These are phyloP conservation scores for Ceratopteris richardii DNA, from an alignment of 75 land plant species.

Conservation along the genomic window DNA sequence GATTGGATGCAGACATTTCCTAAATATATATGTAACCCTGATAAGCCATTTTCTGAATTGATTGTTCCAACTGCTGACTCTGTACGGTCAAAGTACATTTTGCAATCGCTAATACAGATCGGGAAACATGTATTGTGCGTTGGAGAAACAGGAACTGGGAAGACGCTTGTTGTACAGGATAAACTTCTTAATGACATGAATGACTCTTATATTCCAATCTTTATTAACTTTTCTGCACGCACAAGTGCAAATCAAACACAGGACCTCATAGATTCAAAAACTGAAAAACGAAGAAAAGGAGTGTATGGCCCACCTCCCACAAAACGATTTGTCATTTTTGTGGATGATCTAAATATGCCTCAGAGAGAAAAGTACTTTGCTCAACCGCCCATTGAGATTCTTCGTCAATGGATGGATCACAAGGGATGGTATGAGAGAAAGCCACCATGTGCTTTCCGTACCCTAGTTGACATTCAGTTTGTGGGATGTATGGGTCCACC, in stretches of 20 bases:
- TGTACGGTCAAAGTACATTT: conserved; percentile 21
- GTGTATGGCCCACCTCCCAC: conserved; percentile 32
- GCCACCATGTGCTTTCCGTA: conserved; percentile 38
- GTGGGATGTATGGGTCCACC: conserved; percentile 43
- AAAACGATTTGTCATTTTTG: conserved; percentile 31
- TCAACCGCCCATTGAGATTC: conserved; percentile 37
- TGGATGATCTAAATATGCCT: conserved; percentile 40
- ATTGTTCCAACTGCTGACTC: conserved; percentile 34
- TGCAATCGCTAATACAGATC: conserved; percentile 20
- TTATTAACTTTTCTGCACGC: conserved; percentile 35
- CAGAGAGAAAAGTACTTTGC: conserved; percentile 41
- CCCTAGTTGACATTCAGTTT: conserved; percentile 35
- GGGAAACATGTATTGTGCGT: conserved; percentile 33
- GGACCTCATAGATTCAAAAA: conserved; percentile 35
- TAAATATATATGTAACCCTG: conserved; percentile 23
- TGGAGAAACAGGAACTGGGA: conserved; percentile 36
- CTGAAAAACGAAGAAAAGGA: conserved; percentile 31
- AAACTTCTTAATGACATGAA: conserved; percentile 25
- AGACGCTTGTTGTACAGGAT: conserved; percentile 30
- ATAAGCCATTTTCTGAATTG: conserved; percentile 35
- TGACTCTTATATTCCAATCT: conserved; percentile 20
- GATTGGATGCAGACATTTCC: conserved; percentile 31
- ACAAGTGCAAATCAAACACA: conserved; percentile 41
- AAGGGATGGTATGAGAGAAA: conserved; percentile 36
- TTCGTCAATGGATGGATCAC: conserved; percentile 42